These are phyloP conservation scores for Microsporum canis DNA, from an alignment of 2,329 filamentous ascomycete species.

Conservation along the genomic window DNA sequence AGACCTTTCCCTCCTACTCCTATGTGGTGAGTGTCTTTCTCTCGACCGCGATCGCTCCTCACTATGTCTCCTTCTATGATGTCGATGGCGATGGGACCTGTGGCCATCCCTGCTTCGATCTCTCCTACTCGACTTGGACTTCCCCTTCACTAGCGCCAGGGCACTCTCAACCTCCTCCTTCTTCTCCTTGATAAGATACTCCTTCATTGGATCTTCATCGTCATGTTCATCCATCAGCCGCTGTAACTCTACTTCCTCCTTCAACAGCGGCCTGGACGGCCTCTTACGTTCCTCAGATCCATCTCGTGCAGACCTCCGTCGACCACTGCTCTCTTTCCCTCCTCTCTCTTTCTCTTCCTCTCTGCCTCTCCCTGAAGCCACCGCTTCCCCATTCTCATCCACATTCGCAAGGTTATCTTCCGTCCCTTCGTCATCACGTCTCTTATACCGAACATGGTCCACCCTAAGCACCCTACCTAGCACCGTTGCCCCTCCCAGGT, in stretches of 20 bases:
- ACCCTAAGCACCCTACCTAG: constrained; percentile 71
- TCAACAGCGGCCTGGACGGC: constrained; percentile 51
- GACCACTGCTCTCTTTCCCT: constrained; percentile 16
- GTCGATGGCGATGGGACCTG: constrained; percentile 34
- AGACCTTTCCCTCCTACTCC: constrained; percentile 19
- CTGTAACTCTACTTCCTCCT: constrained; percentile 70
- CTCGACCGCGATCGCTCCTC: constrained; percentile 24
- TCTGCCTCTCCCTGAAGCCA: constrained; percentile 24
- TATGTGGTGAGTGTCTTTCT: constrained; percentile 19
- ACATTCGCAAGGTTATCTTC: constrained; percentile 39
- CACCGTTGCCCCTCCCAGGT: constrained; percentile 76
- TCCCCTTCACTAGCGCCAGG: constrained; percentile 30
- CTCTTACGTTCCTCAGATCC: constrained; percentile 13
- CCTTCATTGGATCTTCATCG: constrained; percentile 96
- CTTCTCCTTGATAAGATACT: constrained; percentile 79
- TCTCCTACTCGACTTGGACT: constrained; percentile 30
- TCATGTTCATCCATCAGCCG: constrained; percentile 69
- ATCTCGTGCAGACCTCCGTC: constrained; percentile 16
- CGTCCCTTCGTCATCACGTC: constrained; percentile 57
- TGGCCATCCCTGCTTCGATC: constrained; percentile 30
- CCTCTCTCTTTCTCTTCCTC: constrained; percentile 24
- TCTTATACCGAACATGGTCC: constrained; percentile 87
- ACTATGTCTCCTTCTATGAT: constrained; percentile 28
- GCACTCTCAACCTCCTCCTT: constrained; percentile 74
- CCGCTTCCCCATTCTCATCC: constrained; percentile 27